phyloP scores from a whole-genome alignment of 345 rosid genomes.

The Lagerstroemia speciosa region DNA sequence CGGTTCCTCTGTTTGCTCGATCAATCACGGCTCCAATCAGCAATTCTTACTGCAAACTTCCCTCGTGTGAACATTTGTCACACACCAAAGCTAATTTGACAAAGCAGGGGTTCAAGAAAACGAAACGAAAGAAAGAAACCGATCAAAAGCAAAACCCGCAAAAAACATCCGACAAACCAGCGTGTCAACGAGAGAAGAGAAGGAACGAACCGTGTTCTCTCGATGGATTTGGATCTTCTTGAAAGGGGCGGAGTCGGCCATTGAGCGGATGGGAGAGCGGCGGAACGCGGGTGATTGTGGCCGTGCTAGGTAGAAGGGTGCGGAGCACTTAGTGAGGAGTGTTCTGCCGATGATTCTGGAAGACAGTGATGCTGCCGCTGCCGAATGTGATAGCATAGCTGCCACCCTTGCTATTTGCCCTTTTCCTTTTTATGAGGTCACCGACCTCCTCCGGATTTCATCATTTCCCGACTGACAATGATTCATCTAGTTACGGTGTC shows the following conservation, averaged over 20 bases:
- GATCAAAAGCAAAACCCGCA: too few relatives aligned
- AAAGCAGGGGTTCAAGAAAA: neutral
- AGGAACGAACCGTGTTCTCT: conserved; percentile 58
- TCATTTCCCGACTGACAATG: too few relatives aligned
- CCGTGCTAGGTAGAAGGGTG: too few relatives aligned
- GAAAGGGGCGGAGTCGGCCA: conserved; percentile 67
- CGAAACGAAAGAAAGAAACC: neutral
- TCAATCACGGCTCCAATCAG: too few relatives aligned
- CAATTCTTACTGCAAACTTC: too few relatives aligned
- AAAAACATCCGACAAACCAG: neutral
- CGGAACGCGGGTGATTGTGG: conserved; percentile 15
- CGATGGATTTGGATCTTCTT: conserved; percentile 77
- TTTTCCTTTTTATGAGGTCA: too few relatives aligned
- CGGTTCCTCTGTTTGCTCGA: too few relatives aligned
- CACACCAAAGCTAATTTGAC: neutral
- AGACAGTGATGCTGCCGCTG: conserved; percentile 34
- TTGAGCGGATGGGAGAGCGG: conserved; percentile 34
- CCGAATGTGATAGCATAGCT: conserved; percentile 6
- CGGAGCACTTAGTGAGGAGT: neutral
- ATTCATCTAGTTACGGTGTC: neutral
- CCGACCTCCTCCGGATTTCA: too few relatives aligned
- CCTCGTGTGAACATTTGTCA: neutral
- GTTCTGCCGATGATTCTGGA: conserved; percentile 6
- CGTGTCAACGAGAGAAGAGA: too few relatives aligned
- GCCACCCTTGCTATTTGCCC: conserved; percentile 4